Percentiles rank a stretch among this genome's conserved stretches.
phyloP scores from a whole-genome alignment of 805 yeast genomes.

The Candida maltosa region DNA sequence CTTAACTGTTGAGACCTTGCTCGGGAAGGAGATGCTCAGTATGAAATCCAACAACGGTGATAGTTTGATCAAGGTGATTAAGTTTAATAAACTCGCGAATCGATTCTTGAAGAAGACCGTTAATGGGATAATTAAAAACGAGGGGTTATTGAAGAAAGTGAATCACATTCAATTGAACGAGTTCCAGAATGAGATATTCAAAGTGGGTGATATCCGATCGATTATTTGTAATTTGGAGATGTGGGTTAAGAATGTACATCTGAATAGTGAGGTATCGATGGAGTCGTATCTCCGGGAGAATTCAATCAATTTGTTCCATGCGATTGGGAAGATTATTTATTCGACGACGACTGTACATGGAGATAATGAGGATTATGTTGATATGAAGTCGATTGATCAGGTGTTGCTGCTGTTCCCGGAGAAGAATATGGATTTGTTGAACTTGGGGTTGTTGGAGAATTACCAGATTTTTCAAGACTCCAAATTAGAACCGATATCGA shows the following conservation, averaged over 20 bases:
- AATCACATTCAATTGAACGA: slow-evolving; percentile 13
- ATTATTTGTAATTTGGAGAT: slow-evolving; percentile 68
- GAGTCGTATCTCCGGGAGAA: slow-evolving; percentile 55
- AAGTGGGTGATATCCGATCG: slow-evolving; percentile 74
- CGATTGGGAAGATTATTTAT: slow-evolving; percentile 74
- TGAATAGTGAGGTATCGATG: too few species aligned
- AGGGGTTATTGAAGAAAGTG: slow-evolving; percentile 14
- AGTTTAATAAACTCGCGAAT: slow-evolving; percentile 71
- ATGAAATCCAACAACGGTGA: too few species aligned
- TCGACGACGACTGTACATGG: slow-evolving; percentile 48
- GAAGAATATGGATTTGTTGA: slow-evolving; percentile 25
- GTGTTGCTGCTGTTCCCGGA: slow-evolving; percentile 31
- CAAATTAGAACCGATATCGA: slow-evolving; percentile 25
- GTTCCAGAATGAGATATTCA: slow-evolving; percentile 35
- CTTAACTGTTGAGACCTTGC: slow-evolving; percentile 63
- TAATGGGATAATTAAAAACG: slow-evolving; percentile 39
- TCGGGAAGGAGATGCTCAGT: slow-evolving; percentile 51
- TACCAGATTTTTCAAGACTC: slow-evolving; percentile 41
- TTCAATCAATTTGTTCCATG: slow-evolving; percentile 70
- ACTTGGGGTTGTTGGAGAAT: slow-evolving; percentile 47
- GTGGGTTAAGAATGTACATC: slow-evolving; percentile 55
- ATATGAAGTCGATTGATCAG: slow-evolving; percentile 38
- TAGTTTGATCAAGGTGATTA: slow-evolving; percentile 45
- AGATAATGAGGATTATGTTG: slow-evolving; percentile 36
- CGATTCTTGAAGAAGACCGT: slow-evolving; percentile 57